A percentile compares a stretch with the other conserved stretches of the same genome.
phyloP scores from a whole-genome alignment of 495 filamentous ascomycete species.

The Geoglossum glabrum region DNA sequence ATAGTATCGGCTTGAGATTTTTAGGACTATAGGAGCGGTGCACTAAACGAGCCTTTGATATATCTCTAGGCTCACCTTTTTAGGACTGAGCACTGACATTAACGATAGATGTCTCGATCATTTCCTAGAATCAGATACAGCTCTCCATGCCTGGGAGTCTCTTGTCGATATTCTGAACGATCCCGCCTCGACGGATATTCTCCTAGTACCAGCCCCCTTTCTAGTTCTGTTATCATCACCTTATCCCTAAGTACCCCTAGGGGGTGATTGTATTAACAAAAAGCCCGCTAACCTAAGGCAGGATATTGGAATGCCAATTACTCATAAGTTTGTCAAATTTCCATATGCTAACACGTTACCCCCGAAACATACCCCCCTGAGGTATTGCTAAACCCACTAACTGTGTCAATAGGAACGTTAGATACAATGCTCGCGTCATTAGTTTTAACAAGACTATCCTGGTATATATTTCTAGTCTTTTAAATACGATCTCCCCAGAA shows the following conservation, averaged over 20 bases:
- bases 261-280: conserved; percentile 12
- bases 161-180: conserved; percentile 43
- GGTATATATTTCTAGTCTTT: too few relatives aligned
- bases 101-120: conserved; percentile 39
- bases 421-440: conserved; percentile 60
- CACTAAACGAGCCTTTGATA: too few relatives aligned
- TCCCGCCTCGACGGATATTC: conserved; percentile 46
- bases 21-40: conserved; percentile 31
- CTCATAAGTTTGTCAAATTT: too few relatives aligned
- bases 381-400: conserved; percentile 1
- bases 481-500: too few relatives aligned
- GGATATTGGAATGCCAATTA: background rate
- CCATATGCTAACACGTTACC: too few relatives aligned
- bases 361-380: too few relatives aligned
- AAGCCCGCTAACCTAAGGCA: background rate
- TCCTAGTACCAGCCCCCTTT: conserved; percentile 27
- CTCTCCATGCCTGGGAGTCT: conserved; percentile 55
- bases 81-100: too few relatives aligned
- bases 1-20: conserved; percentile 20
- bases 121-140: conserved; percentile 39
- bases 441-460: conserved; percentile 25
- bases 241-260: conserved; percentile 2
- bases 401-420: conserved; percentile 25
- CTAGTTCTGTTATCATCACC: too few relatives aligned
- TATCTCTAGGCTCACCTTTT: too few relatives aligned